Conservation (phyloP, 1,284 basidiomycete species). For the Ceratobasidium sp. region DNA sequence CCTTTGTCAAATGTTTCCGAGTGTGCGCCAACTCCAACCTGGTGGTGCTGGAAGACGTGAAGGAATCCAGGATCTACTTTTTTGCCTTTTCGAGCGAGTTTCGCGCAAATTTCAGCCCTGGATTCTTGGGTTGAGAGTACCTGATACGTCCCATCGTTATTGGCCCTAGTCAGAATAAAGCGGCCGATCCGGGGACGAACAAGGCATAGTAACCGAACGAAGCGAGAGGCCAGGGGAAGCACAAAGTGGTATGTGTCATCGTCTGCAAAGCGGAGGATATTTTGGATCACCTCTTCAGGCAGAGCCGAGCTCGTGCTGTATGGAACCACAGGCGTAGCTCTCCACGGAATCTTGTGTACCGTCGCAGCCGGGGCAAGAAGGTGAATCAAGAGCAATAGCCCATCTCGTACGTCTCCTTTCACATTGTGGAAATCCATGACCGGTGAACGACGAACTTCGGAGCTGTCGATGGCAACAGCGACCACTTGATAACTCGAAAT, state of each 20-base stretch:
- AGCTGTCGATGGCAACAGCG: not conserved
- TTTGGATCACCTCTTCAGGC: not conserved
- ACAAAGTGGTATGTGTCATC: not conserved
- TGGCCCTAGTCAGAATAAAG: not conserved
- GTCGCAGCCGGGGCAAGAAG: constrained; percentile 1
- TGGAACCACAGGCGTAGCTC: not conserved
- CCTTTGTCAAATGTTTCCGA: not conserved
- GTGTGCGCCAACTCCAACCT: not conserved
- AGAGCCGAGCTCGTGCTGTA: not conserved
- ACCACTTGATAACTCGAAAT: constrained; percentile 17
- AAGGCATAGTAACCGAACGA: constrained; percentile 8
- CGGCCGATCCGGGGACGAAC: constrained; percentile 3
- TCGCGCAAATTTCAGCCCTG: not conserved
- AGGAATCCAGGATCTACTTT: not conserved
- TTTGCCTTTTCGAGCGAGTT: not conserved
- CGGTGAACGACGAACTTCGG: constrained; percentile 6
- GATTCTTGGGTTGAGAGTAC: not conserved
- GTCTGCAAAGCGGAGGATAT: constrained; percentile 11
- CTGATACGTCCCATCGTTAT: not conserved
- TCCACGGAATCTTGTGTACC: not conserved
- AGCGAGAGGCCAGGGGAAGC: not conserved
- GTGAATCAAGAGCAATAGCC: constrained; percentile 10
- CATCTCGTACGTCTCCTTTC: constrained; percentile 8
- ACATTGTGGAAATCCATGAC: constrained; percentile 1
- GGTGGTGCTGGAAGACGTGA: not conserved